Conservation (phyloP, 371 early-diverging fungal species). For the Mortierella sp. region DNA sequence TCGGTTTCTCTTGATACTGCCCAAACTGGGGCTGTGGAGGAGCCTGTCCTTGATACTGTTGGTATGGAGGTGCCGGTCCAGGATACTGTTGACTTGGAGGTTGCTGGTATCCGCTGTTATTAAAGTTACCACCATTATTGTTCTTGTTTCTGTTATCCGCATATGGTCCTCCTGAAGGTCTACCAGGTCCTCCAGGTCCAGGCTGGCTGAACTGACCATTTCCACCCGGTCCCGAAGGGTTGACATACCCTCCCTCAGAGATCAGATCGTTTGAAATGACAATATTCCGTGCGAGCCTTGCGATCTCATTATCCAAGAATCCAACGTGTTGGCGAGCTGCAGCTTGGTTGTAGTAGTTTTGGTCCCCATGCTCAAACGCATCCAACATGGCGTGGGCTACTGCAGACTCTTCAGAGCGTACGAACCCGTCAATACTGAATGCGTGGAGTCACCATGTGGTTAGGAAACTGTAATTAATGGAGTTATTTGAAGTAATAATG, state of each 20-base stretch:
- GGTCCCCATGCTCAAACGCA: constrained; percentile 84
- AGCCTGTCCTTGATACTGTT: constrained; percentile 18
- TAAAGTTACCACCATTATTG: constrained; percentile 12
- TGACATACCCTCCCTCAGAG: constrained; percentile 31
- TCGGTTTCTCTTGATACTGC: constrained; percentile 14
- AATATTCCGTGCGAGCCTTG: constrained; percentile 67
- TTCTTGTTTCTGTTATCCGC: constrained; percentile 4
- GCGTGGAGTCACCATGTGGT: neutral
- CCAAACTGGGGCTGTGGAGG: constrained; percentile 15
- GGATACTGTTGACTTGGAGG: constrained; percentile 11
- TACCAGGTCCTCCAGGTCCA: constrained; percentile 9
- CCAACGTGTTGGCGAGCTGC: constrained; percentile 70
- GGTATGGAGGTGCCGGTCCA: constrained; percentile 5
- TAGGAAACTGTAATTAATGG: neutral
- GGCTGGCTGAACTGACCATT: constrained; percentile 13
- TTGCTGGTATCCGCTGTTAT: constrained; percentile 4
- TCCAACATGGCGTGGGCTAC: constrained; percentile 75
- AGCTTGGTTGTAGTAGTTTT: constrained; percentile 68
- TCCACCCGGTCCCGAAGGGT: constrained; percentile 9
- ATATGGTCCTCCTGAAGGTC: constrained; percentile 6
- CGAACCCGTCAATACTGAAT: constrained; percentile 69
- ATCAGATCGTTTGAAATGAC: constrained; percentile 65
- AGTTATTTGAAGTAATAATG: neutral
- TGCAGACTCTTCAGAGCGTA: constrained; percentile 79
- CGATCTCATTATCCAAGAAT: constrained; percentile 84